Percentiles rank a stretch among this genome's conserved stretches.
Evolutionary conservation across 129 eudicot genomes (phyloP).

Genomic region (Solidago caesia): DNA sequence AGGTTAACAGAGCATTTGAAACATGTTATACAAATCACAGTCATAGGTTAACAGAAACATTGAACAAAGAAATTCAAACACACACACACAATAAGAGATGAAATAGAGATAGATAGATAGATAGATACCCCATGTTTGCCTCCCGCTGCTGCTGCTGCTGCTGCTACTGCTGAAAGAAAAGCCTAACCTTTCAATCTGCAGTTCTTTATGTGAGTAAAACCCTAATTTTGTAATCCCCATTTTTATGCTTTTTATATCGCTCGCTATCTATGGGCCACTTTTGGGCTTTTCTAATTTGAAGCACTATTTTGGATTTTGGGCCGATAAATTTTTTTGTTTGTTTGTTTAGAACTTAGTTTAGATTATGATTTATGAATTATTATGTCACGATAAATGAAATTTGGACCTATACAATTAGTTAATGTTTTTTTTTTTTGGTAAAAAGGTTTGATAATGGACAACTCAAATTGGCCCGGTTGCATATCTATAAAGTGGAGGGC

Average conservation of each 20-base stretch:
- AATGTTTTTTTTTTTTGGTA: no score
- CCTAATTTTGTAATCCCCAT: slow-evolving; percentile 29
- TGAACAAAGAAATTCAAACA: not conserved
- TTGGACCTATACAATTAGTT: no score
- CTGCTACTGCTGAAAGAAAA: no score
- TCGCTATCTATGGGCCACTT: not conserved
- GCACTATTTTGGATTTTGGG: not conserved
- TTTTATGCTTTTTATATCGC: slow-evolving; percentile 1
- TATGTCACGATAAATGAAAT: no score
- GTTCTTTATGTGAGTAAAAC: slow-evolving; percentile 3
- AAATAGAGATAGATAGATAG: not conserved
- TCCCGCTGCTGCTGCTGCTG: no score
- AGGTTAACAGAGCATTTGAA: not conserved
- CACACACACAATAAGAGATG: not conserved
- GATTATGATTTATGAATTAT: no score
- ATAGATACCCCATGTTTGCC: slow-evolving; percentile 39
- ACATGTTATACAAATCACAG: not conserved
- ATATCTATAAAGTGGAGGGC: no score
- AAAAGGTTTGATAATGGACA: no score
- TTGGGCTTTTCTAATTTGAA: slow-evolving; percentile 8
- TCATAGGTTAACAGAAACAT: not conserved
- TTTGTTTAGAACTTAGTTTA: not conserved
- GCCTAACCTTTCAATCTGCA: no score
- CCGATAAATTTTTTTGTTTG: not conserved
- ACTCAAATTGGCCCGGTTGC: no score